Conservation (phyloP, 208 protist species). For the Leishmania major region DNA sequence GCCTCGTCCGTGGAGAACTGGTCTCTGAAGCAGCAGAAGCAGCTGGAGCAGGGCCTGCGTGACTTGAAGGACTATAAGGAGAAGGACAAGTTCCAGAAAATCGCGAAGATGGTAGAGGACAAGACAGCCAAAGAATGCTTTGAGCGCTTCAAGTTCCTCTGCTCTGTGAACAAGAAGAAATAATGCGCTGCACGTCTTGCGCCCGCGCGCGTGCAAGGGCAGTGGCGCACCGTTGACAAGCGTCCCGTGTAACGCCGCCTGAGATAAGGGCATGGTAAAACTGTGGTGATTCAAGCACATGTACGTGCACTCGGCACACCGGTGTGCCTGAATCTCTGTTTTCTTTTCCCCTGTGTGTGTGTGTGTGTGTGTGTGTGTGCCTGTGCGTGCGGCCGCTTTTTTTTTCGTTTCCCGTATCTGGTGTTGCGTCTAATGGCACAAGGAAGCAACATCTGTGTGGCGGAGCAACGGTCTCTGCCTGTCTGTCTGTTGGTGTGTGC, state of each 20-base stretch:
- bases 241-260: not conserved
- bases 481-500: not conserved
- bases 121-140: constrained; percentile 97
- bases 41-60: constrained; percentile 92
- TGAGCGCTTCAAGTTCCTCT: constrained; percentile 95
- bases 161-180: constrained; percentile 89
- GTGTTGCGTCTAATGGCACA: not conserved
- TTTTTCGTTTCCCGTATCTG: not conserved
- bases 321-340: not conserved
- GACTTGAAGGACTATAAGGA: constrained; percentile 94
- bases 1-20: constrained; percentile 81
- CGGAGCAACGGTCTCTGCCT: not conserved
- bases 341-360: not conserved
- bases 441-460: not conserved
- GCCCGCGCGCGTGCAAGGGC: not conserved
- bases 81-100: constrained; percentile 96
- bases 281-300: not conserved
- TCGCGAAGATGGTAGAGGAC: constrained; percentile 90
- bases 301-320: not conserved
- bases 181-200: constrained; percentile 17
- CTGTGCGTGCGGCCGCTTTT: not conserved
- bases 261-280: not conserved
- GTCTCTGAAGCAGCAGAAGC: constrained; percentile 95
- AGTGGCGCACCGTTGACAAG: not conserved
- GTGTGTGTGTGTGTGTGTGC: not conserved